Evolutionary conservation across 163 green algal species (phyloP), one percentile per base, ranked within the genome.

Genomic region (Scenedesmus sp.): DNA sequence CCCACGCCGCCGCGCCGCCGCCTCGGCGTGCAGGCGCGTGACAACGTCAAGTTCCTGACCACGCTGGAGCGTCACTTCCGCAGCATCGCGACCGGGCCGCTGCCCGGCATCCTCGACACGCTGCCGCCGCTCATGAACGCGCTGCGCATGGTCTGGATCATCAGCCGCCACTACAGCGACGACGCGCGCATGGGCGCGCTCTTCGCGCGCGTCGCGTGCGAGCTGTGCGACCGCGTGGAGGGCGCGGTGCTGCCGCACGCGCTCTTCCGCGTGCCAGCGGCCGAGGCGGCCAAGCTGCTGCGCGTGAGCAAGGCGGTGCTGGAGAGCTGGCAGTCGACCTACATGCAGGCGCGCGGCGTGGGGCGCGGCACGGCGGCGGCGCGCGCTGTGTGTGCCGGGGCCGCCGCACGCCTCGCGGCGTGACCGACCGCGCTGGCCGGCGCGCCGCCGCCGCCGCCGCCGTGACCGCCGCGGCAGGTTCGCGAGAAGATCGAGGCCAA

Each of bases 121-220:
- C 85, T 97, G 67, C 87, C 85, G 9, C 91, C 93, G 2, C 94
- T 97, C 89, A 94, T 97, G 85, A 95, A 94, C 63, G 94, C 93
- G 20, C 85, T 98, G 65, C 86, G 94, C 62, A 96, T 97, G 92
- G 93, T 94, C n/a, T 98, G 94, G 94, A 94, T 97, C 39, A 96
- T 98, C 80, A 94, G 86, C 20, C 76, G 91, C 13, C 89, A 98
- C 83, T 98, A 97, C 87, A 87, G 67, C 9, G 92, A 98, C 66
- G 94, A 98, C 78, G 82, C 90, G 65, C 90, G 86, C 81, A 98
- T 98, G 94, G 93, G 93, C 20, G 77, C 54, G 15, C 87, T 98
- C 22, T 89, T 98, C 65, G 84, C 93, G 54, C 89, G 93, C 76
- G 97, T 98, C 58, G 90, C 86, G 0, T 79, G 86, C 2, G 87